phyloP scores from a whole-genome alignment of 306 rosid genomes.

The Senna tora region DNA sequence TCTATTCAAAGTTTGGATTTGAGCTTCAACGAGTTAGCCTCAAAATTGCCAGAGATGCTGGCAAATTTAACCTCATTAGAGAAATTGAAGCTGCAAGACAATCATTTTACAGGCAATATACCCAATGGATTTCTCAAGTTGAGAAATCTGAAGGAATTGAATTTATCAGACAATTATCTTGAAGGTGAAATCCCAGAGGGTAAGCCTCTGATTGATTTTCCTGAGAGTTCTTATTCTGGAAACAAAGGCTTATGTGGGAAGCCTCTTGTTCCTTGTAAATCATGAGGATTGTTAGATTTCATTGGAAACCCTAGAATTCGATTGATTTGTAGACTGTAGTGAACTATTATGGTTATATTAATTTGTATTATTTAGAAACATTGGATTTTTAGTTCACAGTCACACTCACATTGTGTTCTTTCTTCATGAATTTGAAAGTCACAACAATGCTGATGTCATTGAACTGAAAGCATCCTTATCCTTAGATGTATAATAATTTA shows the following conservation, averaged over 20 bases:
- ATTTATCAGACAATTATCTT: constrained; percentile 64
- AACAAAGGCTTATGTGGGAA: constrained; percentile 75
- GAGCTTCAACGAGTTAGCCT: constrained; percentile 56
- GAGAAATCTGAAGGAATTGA: constrained; percentile 53
- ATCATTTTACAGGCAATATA: constrained; percentile 60
- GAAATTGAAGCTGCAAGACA: constrained; percentile 64
- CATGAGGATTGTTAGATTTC: constrained; percentile 24
- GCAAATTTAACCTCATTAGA: constrained; percentile 53
- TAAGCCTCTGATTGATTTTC: constrained; percentile 62
- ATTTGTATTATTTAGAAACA: neutral
- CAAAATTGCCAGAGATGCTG: constrained; percentile 55
- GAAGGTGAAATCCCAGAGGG: constrained; percentile 78
- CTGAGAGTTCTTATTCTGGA: constrained; percentile 57
- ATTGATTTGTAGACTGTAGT: neutral
- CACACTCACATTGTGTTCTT: too few relatives aligned
- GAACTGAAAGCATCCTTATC: too few relatives aligned
- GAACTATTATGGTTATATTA: neutral
- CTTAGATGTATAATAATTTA: too few relatives aligned
- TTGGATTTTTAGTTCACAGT: too few relatives aligned
- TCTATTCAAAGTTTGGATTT: constrained; percentile 60
- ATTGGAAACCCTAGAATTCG: constrained; percentile 4
- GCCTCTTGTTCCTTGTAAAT: constrained; percentile 70
- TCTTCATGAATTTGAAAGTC: too few relatives aligned
- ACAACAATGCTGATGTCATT: too few relatives aligned
- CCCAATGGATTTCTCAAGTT: constrained; percentile 60